Evolutionary conservation across 345 rosid species (phyloP), one percentile per base, ranked within the genome.

Genomic region (Rhizophora apiculata): DNA sequence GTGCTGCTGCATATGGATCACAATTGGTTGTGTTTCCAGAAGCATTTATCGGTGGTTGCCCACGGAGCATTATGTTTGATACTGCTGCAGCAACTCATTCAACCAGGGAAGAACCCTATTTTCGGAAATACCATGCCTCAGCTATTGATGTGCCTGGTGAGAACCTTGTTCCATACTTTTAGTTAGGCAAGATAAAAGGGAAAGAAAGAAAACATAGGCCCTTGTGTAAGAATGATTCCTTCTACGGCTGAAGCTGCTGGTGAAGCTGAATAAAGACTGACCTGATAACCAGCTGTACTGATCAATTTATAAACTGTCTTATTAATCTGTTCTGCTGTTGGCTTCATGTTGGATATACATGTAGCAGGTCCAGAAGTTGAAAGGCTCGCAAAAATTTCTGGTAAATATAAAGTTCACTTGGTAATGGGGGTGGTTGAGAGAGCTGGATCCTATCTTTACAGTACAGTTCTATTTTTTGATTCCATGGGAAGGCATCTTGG

Each of bases 351-450:
- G 27, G 24, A 13, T 21, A 21, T n/a, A 2, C 64, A 29, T 51
- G 31, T 55, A 55, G 9, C 54, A 67, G 80, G 80, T 26, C 76
- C 76, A 6, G 80, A 76, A 63, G 59, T 71, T 48, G 76, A 57
- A 15, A 55, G 69, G 29, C 68, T 76, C 8, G 72, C 64, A 24
- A 46, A 13, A 48, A 27, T 67, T 62, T 76, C 70, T 57, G 65
- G 55, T 10, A 71, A 67, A 46, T 55, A 67, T 52, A 71, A 51
- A 57, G 76, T 76, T 10, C 67, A 76, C n/a, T 58, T 76, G 9
- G 75, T 76, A 57, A 71, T 67, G 49, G 80, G 76, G 22, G 63
- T 67, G 27, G 71, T 76, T 26, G 80, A 76, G 68, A 71, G 72
- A 54, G 65, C 27, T 46, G 75, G 68, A 19, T 19, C 6, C 1